Conservation (phyloP, 768 basidiomycete genomes). For the Pluteus cervinus region DNA sequence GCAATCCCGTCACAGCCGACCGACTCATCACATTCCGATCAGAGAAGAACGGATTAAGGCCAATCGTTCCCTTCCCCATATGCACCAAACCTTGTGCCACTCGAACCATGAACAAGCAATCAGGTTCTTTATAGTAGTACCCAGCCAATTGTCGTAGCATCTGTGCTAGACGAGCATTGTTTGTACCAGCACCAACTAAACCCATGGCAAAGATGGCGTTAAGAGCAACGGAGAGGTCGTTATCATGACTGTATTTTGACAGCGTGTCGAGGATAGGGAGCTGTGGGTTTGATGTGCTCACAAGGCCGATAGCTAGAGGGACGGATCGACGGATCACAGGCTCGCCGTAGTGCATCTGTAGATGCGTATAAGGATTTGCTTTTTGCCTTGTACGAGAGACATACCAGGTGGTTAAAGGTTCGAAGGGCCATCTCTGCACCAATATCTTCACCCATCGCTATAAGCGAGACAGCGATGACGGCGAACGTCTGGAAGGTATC, state of each 20-base stretch:
- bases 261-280: slow-evolving; percentile 92
- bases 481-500: slow-evolving; percentile 90
- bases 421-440: slow-evolving; percentile 97
- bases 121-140: slow-evolving; percentile 98
- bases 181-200: slow-evolving; percentile 95
- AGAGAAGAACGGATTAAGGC: slow-evolving; percentile 93
- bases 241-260: slow-evolving; percentile 98
- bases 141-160: slow-evolving; percentile 96
- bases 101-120: slow-evolving; percentile 94
- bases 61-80: slow-evolving; percentile 99
- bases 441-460: slow-evolving; percentile 98
- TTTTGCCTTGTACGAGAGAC: slow-evolving; percentile 15
- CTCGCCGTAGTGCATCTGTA: slow-evolving; percentile 98
- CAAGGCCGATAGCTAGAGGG: slow-evolving; percentile 90
- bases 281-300: slow-evolving; percentile 95
- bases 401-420: slow-evolving; percentile 93
- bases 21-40: slow-evolving; percentile 88
- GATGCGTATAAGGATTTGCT: slow-evolving; percentile 12
- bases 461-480: slow-evolving; percentile 87
- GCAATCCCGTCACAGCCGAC: slow-evolving; percentile 82
- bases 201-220: slow-evolving; percentile 99
- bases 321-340: slow-evolving; percentile 87
- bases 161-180: slow-evolving; percentile 95
- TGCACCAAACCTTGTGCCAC: slow-evolving; percentile 96
- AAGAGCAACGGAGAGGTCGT: slow-evolving; percentile 91